Base-by-base conservation (phyloP, 202 grass and related monocot species). In the Panicum virgatum region DNA sequence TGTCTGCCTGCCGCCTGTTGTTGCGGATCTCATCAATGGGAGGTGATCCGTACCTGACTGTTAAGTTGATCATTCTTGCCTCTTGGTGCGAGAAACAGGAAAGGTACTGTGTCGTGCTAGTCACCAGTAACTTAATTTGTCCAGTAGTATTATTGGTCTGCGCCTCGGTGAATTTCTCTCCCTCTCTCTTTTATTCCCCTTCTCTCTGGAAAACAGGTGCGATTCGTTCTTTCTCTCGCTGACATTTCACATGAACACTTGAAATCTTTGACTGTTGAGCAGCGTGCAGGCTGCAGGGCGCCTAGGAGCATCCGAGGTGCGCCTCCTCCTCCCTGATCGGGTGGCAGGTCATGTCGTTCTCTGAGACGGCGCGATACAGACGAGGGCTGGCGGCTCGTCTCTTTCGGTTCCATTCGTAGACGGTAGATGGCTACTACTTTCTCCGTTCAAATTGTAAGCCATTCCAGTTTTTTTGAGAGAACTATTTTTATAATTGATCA, bases 231-330 rank as follows among this genome's bases (percentile, higher is more conserved):
- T 32, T 7, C 25, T 29, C 7, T 72, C 26, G 44, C 44, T 51
- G 68, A 50, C 68, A 50, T 71, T 32, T 48, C 68, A 72, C 69
- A 50, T 34, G 25, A 71, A 19, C 25, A 30, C 23, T 19, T 69
- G 44, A 70, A 68, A 50, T 20, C 44, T 20, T 50, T 19, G 75
- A 26, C 62, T 60, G 86, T 45, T 57, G 81, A 75, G 46, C 23
- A 12, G 50, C 12, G 64, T 22, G 37, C 50, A 14, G 22, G 13
- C 14, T 15, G 48, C 48, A 56, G 47, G 26, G 61, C 48, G 19
- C 11, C 56, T 16, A 15, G 54, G 62, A 81, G 87, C 26, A 85
- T 89, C 81, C 82, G 63, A 89, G 63, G 82, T 26, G 37, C 38
- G 53, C 29, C 3, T 20, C 13, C 37, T n/a, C n/a, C n/a, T 20